Conservation (phyloP, 495 filamentous ascomycete species). For the Penicillium coprophilum region DNA sequence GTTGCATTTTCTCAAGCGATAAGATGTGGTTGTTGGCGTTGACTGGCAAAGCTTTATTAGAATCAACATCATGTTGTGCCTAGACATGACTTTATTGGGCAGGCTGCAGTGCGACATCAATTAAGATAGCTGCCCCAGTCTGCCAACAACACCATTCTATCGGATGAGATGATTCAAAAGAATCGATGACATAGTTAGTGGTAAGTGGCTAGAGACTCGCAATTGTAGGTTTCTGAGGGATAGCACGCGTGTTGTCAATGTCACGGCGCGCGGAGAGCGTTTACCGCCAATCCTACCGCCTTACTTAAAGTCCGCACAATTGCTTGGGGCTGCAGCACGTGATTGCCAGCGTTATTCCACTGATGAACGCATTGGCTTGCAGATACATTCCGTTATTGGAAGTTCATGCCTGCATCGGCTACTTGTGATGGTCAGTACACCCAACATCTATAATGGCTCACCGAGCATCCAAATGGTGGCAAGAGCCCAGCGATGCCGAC, state of each 20-base stretch:
- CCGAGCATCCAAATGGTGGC: constrained; percentile 27
- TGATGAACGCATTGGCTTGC: constrained; percentile 30
- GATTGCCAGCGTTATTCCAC: constrained; percentile 26
- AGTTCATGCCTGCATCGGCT: constrained; percentile 14
- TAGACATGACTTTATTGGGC: neutral
- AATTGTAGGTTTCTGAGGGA: neutral
- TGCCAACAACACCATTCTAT: neutral
- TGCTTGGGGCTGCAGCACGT: constrained; percentile 14
- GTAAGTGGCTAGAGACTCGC: neutral
- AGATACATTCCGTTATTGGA: constrained; percentile 24
- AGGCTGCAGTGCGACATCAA: neutral
- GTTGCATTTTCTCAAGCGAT: neutral
- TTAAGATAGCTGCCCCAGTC: neutral
- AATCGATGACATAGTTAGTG: neutral
- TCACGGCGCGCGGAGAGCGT: neutral
- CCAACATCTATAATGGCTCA: constrained; percentile 15
- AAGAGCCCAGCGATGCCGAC: constrained; percentile 24
- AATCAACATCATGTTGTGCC: neutral
- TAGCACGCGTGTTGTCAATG: neutral
- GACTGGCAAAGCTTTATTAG: neutral
- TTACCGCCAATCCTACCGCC: neutral
- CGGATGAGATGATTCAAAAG: neutral
- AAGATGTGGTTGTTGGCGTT: neutral
- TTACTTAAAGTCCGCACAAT: neutral
- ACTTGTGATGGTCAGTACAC: constrained; percentile 16